Percentiles rank a stretch among this genome's conserved stretches.
phyloP scores from a whole-genome alignment of 345 rosid genomes.

The Syzygium jambos region DNA sequence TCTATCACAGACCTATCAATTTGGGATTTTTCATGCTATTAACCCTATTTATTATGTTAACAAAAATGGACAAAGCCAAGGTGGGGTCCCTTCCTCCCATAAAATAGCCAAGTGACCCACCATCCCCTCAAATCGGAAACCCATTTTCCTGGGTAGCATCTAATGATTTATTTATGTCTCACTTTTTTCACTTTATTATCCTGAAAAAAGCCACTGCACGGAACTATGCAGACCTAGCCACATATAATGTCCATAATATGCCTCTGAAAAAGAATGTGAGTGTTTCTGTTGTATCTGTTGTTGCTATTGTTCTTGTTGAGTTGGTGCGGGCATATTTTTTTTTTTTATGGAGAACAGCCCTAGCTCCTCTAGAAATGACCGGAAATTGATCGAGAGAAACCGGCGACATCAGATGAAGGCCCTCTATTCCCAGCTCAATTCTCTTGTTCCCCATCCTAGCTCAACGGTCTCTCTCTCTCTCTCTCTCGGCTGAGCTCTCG shows the following conservation, averaged over 20 bases:
- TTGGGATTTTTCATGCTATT: too few relatives aligned
- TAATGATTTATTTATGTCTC: not conserved
- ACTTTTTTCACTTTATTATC: not conserved
- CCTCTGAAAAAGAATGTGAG: not conserved
- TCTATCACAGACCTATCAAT: too few relatives aligned
- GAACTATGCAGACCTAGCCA: not conserved
- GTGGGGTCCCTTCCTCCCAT: not conserved
- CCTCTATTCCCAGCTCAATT: conserved; percentile 36
- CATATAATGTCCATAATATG: not conserved
- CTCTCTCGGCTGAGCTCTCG: not conserved
- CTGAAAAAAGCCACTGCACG: not conserved
- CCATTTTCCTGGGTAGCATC: not conserved
- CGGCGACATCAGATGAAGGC: conserved; percentile 30
- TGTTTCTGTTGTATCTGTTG: not conserved
- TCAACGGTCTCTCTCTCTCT: conserved; percentile 18
- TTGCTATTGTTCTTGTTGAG: not conserved
- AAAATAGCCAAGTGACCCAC: not conserved
- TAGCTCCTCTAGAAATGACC: conserved; percentile 26
- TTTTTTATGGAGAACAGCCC: conserved; percentile 22
- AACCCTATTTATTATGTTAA: not conserved
- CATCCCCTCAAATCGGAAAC: not conserved
- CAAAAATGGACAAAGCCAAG: not conserved
- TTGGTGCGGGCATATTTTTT: not conserved
- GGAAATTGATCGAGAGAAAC: conserved; percentile 28
- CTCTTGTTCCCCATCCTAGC: conserved; percentile 29